phyloP scores from a whole-genome alignment of 108 stramenopile species.

The Halocafeteria seosinensis region DNA sequence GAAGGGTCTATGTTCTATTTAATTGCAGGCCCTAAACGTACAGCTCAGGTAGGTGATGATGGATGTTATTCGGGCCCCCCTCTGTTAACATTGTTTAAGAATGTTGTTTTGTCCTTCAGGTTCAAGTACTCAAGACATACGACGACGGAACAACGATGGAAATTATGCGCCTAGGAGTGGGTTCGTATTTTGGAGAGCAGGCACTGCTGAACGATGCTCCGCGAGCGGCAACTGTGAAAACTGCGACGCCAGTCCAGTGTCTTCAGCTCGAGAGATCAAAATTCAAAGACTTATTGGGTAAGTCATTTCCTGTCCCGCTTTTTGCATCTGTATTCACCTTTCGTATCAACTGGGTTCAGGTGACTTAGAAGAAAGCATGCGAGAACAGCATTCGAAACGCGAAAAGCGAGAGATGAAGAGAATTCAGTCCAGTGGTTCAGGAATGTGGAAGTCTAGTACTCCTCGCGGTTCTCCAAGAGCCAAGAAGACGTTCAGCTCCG shows the following conservation, averaged over 20 bases:
- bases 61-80: not conserved
- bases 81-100: not conserved
- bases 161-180: not conserved
- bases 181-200: slow-evolving; percentile 49
- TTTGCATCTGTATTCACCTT: slow-evolving; percentile 9
- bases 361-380: not conserved
- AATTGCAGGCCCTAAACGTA: slow-evolving; percentile 20
- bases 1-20: slow-evolving; percentile 42
- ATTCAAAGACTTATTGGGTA: slow-evolving; percentile 34
- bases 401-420: not conserved
- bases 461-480: not conserved
- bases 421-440: not conserved
- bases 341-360: slow-evolving; percentile 19
- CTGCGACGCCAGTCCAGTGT: slow-evolving; percentile 12
- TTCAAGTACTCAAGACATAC: not conserved
- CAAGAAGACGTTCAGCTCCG: not conserved
- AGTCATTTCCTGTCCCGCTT: no score
- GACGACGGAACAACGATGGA: not conserved
- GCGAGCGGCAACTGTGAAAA: slow-evolving; percentile 37
- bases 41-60: not conserved
- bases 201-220: slow-evolving; percentile 41
- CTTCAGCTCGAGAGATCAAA: slow-evolving; percentile 20
- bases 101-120: not conserved
- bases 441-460: not conserved
- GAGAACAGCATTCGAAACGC: not conserved